Conservation (phyloP, 2,329 filamentous ascomycete genomes). For the Colletotrichum spinosum region DNA sequence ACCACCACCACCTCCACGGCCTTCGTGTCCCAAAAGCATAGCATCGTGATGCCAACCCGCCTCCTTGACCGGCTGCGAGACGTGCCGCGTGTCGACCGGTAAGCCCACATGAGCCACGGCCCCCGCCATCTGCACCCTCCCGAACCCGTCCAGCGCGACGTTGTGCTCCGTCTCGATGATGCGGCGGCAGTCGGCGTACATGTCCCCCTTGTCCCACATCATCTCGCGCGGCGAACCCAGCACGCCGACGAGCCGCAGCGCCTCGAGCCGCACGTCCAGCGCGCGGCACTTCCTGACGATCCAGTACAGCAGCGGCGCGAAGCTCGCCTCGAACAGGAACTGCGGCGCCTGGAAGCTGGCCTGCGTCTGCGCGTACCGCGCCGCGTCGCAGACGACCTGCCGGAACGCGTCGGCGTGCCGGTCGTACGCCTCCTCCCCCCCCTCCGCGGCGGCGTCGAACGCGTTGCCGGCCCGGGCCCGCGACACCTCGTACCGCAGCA, state of each 20-base stretch:
- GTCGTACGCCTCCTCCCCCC: background rate
- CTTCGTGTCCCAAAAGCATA: too few species aligned
- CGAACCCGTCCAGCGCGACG: conserved; percentile 8
- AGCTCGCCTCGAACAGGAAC: conserved; percentile 9
- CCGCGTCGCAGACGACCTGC: conserved; percentile 48
- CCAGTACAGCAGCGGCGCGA: conserved; percentile 6
- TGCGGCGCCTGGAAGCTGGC: background rate
- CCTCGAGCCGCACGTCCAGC: conserved; percentile 52
- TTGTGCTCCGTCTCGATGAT: conserved; percentile 30
- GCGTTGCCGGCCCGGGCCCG: background rate
- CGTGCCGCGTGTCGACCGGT: background rate
- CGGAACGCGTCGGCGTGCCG: conserved; percentile 31
- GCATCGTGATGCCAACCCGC: too few species aligned
- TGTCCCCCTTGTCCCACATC: background rate
- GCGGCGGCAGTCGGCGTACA: conserved; percentile 16
- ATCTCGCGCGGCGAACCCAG: conserved; percentile 38
- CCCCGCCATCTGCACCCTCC: background rate
- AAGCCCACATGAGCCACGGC: background rate
- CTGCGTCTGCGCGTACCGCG: conserved; percentile 1
- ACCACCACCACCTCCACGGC: too few species aligned
- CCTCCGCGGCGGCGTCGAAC: background rate
- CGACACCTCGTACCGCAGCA: conserved; percentile 1
- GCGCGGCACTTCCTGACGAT: conserved; percentile 11
- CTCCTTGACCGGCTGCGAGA: background rate
- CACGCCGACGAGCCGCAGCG: conserved; percentile 44